Conservation (phyloP, 2,329 filamentous ascomycete genomes). For the Talaromyces sp. region DNA sequence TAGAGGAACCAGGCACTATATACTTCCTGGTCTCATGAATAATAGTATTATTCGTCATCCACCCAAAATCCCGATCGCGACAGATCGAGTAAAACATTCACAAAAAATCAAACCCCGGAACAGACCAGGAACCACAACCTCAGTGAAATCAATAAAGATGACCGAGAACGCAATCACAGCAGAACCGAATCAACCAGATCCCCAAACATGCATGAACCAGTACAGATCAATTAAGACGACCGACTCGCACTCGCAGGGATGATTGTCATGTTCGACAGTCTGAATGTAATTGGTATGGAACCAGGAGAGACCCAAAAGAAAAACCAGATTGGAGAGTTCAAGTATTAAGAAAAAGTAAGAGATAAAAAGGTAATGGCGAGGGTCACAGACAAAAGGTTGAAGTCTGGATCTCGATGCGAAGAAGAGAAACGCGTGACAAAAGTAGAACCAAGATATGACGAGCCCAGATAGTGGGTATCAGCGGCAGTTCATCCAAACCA, state of each 20-base stretch:
- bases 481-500: background rate
- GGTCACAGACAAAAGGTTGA: constrained; percentile 12
- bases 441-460: background rate
- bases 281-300: background rate
- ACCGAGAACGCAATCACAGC: constrained; percentile 24
- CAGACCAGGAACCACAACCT: constrained; percentile 11
- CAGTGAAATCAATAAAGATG: constrained; percentile 38
- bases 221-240: constrained; percentile 43
- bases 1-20: background rate
- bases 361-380: constrained; percentile 9
- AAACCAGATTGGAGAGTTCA: constrained; percentile 9
- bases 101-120: constrained; percentile 2
- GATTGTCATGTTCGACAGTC: background rate
- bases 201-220: constrained; percentile 21
- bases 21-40: background rate
- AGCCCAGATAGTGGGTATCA: constrained; percentile 1
- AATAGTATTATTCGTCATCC: background rate
- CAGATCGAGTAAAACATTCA: too few species aligned
- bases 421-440: constrained; percentile 12
- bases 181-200: constrained; percentile 6
- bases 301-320: background rate
- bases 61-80: background rate
- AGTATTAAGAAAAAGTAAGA: constrained; percentile 19
- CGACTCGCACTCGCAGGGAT: constrained; percentile 15
- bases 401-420: constrained; percentile 16